These are phyloP conservation scores for Pyrrhoderma noxium DNA, from an alignment of 1,284 basidiomycete species.

Conservation along the genomic window DNA sequence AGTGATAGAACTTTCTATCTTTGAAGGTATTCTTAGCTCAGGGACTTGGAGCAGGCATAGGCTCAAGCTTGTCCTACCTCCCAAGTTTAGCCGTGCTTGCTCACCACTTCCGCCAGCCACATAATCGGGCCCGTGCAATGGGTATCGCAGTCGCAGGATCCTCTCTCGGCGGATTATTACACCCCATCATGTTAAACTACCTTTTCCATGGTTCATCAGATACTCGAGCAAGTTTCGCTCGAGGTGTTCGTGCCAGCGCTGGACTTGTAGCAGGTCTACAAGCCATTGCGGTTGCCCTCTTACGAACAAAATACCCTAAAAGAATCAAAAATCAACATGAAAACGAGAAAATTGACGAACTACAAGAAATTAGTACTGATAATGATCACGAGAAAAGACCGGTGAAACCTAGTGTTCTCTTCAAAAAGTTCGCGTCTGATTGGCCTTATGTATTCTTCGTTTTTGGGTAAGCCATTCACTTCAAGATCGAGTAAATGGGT, in stretches of 20 bases:
- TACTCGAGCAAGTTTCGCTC: constrained; percentile 20
- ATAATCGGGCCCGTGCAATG: constrained; percentile 20
- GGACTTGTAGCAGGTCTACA: constrained; percentile 24
- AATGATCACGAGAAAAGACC: not conserved
- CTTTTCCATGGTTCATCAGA: constrained; percentile 20
- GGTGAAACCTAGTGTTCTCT: not conserved
- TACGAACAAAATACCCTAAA: constrained; percentile 24
- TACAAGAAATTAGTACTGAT: not conserved
- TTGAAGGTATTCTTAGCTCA: constrained; percentile 21
- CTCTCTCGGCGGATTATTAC: constrained; percentile 24
- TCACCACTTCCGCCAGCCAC: constrained; percentile 20
- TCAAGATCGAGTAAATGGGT: not conserved
- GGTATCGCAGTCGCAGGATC: constrained; percentile 22
- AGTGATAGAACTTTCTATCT: no score
- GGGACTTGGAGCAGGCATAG: constrained; percentile 21
- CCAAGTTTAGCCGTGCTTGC: constrained; percentile 20
- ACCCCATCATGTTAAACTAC: constrained; percentile 27
- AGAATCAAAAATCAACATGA: not conserved
- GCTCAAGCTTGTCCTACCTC: constrained; percentile 18
- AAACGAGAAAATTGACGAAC: not conserved
- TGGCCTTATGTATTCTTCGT: constrained; percentile 13
- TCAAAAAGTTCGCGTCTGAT: constrained; percentile 13
- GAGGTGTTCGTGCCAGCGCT: constrained; percentile 25
- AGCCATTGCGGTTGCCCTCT: constrained; percentile 23
- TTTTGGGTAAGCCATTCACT: constrained; percentile 9